These are phyloP conservation scores for Didymella exigua DNA, from an alignment of 2,329 filamentous ascomycete genomes.

Conservation along the genomic window DNA sequence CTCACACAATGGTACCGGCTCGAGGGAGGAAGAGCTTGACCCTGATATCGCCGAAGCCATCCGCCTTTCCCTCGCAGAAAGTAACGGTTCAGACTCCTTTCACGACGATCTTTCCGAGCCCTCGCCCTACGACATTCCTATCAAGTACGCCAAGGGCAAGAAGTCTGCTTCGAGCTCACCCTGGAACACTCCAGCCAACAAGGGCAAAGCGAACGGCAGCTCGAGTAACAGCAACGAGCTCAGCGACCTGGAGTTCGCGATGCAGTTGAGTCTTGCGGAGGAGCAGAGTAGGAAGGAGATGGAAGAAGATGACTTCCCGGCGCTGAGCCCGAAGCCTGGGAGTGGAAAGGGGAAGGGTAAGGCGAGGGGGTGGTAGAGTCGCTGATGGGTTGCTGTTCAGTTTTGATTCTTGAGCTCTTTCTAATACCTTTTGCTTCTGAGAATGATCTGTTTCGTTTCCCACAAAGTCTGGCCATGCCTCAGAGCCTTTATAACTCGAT, in stretches of 20 bases:
- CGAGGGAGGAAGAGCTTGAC: constrained; percentile 57
- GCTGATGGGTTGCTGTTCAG: background rate
- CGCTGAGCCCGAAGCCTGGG: constrained; percentile 28
- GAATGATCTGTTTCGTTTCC: background rate
- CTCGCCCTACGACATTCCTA: constrained; percentile 51
- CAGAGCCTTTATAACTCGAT: no score
- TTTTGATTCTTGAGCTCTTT: background rate
- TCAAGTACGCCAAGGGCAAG: constrained; percentile 52
- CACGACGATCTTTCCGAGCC: constrained; percentile 14
- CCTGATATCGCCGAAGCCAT: constrained; percentile 68
- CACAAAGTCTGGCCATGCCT: background rate
- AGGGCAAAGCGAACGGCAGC: constrained; percentile 39
- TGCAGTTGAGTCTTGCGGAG: constrained; percentile 67
- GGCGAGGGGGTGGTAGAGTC: constrained; percentile 25
- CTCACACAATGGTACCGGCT: constrained; percentile 27
- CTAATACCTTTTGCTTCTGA: background rate
- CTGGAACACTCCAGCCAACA: constrained; percentile 34
- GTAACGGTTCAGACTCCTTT: constrained; percentile 5
- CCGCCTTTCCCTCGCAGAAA: constrained; percentile 54
- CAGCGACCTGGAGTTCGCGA: constrained; percentile 65
- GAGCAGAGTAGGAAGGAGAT: constrained; percentile 56
- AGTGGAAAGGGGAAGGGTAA: constrained; percentile 39
- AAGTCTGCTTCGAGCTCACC: constrained; percentile 31
- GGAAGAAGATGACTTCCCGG: constrained; percentile 38
- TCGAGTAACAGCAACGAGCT: constrained; percentile 52